Evolutionary conservation across 441 rosid genomes (phyloP), one percentile per base, ranked within the genome.

Genomic region (Gossypium gossypioides): DNA sequence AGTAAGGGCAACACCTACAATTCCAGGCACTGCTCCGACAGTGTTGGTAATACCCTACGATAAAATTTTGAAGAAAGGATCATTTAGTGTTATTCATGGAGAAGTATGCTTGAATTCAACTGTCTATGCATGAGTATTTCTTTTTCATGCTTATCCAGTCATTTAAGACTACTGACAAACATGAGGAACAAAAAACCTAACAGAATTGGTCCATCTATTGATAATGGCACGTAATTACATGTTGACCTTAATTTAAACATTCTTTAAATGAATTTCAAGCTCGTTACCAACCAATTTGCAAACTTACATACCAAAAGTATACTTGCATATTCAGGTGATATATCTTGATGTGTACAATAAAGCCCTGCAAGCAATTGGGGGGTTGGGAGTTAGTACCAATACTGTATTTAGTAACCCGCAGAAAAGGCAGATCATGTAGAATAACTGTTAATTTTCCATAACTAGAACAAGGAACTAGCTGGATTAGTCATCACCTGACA

Each of bases 271-370:
- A 72, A 72, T 5, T 25, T 62, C 3, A 46, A 68, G 52, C 44
- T 46, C n/a, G 55, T 24, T 18, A 44, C 21, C 68, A 34, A 52
- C 67, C 59, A 79, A 44, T 29, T 51, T 32, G 55, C 61, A 13
- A 69, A 52, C 37, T 72, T 72, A 75, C 83, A 18, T 83, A 91
- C 97, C 96, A 94, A 76, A 42, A 94, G 89, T 74, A 92, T 89
- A 79, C 97, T 94, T 65, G 99, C 99, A 75, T 91, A 92, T 81
- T 92, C 91, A 16, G 93, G 94, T 10, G 97, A 94, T 27, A 94
- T 92, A 86, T 94, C 99, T 81, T 94, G 99, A 89, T 94, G 99
- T 13, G 94, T 90, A 80, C 98, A 94, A 72, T 91, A 91, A 71
- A 91, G 85, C 71, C 93, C 92, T 90, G 86, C 71, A 62, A 86